Percentiles rank a stretch among this genome's conserved stretches.
Evolutionary conservation across 345 rosid species (phyloP).

Genomic region (Murraya koenigii): DNA sequence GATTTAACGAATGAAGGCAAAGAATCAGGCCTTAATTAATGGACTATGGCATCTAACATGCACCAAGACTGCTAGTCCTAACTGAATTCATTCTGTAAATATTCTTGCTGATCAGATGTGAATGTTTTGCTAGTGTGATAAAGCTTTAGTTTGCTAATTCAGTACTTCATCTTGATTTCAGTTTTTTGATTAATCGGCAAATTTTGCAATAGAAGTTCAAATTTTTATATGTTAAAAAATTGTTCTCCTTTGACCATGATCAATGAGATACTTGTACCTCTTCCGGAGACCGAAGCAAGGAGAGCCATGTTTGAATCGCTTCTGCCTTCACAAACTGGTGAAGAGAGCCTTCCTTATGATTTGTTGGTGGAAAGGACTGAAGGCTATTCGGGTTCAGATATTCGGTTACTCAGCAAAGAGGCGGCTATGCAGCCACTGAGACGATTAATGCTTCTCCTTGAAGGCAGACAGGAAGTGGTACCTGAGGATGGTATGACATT

Average conservation of each 20-base stretch:
- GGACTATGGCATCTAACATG: not conserved
- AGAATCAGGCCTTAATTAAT: not conserved
- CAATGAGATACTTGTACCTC: conserved; percentile 86
- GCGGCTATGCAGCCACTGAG: conserved; percentile 94
- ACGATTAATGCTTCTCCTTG: conserved; percentile 67
- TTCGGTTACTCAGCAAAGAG: conserved; percentile 86
- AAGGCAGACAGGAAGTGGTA: conserved; percentile 51
- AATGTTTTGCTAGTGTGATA: not conserved
- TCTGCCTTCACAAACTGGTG: conserved; percentile 47
- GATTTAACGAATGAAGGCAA: not conserved
- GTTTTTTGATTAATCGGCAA: not conserved
- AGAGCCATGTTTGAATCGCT: conserved; percentile 89
- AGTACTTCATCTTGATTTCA: not conserved
- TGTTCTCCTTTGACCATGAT: conserved; percentile 36
- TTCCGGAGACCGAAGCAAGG: conserved; percentile 96
- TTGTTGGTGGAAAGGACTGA: conserved; percentile 67
- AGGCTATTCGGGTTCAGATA: conserved; percentile 95
- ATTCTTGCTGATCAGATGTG: not conserved
- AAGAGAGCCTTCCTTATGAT: conserved; percentile 72
- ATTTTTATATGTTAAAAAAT: not conserved
- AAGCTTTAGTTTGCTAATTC: not conserved
- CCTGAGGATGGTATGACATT: conserved; percentile 72
- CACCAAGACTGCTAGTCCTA: not conserved
- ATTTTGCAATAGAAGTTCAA: not conserved
- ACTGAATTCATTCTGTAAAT: not conserved